A percentile compares a stretch with the other conserved stretches of the same genome.
phyloP scores from a whole-genome alignment of 2,329 filamentous ascomycete species.

The Aspergillus texensis region DNA sequence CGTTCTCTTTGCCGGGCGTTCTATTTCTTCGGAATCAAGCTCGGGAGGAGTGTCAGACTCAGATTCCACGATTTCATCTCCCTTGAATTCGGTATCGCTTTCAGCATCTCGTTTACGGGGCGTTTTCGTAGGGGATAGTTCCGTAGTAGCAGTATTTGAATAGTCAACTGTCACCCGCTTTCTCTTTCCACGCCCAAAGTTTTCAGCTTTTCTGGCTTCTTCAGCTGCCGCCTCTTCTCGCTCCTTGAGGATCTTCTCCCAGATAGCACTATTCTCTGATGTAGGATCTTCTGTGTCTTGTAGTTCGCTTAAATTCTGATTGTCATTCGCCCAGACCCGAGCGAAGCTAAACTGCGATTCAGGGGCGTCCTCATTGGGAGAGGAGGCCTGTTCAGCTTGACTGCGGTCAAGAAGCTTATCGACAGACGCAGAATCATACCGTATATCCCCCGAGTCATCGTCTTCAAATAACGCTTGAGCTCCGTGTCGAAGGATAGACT shows the following conservation, averaged over 20 bases:
- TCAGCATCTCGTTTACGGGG: conserved; percentile 21
- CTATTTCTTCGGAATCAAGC: conserved; percentile 18
- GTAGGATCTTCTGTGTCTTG: conserved; percentile 55
- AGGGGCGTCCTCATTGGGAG: conserved; percentile 64
- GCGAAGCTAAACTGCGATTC: conserved; percentile 88
- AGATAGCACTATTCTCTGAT: conserved; percentile 67
- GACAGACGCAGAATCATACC: conserved; percentile 80
- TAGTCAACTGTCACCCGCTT: conserved; percentile 59
- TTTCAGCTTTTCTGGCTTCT: conserved; percentile 70
- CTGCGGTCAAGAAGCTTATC: conserved; percentile 89
- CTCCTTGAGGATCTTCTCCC: conserved; percentile 86
- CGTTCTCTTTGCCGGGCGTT: conserved; percentile 24
- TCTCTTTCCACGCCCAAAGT: conserved; percentile 83
- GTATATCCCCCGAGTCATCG: conserved; percentile 69
- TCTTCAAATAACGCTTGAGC: conserved; percentile 85
- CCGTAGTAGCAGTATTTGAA: conserved; percentile 15
- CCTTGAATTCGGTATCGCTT: conserved; percentile 37
- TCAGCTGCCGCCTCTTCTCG: conserved; percentile 77
- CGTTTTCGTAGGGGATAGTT: conserved; percentile 27
- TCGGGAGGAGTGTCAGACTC: conserved; percentile 26
- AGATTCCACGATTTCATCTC: conserved; percentile 32
- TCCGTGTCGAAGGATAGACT: conserved; percentile 84
- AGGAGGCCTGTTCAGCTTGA: conserved; percentile 71
- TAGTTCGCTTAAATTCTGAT: conserved; percentile 66
- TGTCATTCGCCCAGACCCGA: conserved; percentile 87